Percentiles rank a stretch among this genome's conserved stretches.
Evolutionary conservation across 2,329 filamentous ascomycete genomes (phyloP).

Genomic region (Pleoardoris graminearum): DNA sequence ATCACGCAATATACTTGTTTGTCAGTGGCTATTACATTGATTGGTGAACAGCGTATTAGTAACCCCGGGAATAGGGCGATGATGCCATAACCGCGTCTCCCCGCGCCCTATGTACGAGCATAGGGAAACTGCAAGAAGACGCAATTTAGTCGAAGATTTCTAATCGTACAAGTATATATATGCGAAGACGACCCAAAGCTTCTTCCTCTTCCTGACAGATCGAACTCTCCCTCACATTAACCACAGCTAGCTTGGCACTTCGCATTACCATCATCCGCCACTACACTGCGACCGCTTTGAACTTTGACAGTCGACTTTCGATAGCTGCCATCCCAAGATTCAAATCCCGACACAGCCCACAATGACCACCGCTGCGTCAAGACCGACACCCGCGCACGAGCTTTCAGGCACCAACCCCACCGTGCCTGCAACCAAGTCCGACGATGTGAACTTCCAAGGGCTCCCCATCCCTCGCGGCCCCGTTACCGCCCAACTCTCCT

Average conservation of each 20-base stretch:
- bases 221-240: conserved; percentile 10
- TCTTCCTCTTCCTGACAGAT: conserved; percentile 7
- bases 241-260: conserved; percentile 3
- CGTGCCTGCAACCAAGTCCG: conserved; percentile 25
- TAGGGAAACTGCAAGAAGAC: conserved; percentile 7
- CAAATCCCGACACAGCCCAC: conserved; percentile 37
- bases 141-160: conserved; percentile 24
- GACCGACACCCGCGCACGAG: conserved; percentile 50
- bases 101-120: conserved; percentile 14
- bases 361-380: conserved; percentile 49
- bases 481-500: conserved; percentile 32
- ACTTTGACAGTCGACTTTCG: too few relatives aligned
- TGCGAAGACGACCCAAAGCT: background rate
- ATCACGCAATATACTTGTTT: conserved; percentile 34
- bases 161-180: conserved; percentile 31
- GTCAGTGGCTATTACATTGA: conserved; percentile 25
- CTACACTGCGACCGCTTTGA: background rate
- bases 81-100: conserved; percentile 37
- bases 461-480: conserved; percentile 35
- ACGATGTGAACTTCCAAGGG: conserved; percentile 39
- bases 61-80: conserved; percentile 38
- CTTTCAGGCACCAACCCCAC: conserved; percentile 32
- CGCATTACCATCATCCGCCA: background rate
- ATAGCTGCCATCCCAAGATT: background rate
- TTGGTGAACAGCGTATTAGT: conserved; percentile 29